Conservation (phyloP, 768 basidiomycete species). For the Trametes coccinea region DNA sequence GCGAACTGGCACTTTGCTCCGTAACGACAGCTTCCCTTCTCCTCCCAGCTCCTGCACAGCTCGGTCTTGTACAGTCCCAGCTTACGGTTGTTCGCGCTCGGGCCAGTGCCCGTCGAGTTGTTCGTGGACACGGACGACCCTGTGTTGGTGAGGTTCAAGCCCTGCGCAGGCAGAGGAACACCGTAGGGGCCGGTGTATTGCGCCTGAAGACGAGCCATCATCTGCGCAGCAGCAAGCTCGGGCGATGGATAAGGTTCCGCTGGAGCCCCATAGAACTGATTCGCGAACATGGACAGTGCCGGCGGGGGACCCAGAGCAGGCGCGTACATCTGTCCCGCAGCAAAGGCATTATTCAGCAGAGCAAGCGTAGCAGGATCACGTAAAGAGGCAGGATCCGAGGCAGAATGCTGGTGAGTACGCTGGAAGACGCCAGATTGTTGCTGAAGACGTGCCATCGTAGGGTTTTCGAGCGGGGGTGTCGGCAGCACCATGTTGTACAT, state of each 20-base stretch:
- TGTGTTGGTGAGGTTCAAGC: slow-evolving; percentile 25
- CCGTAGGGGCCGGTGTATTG: slow-evolving; percentile 56
- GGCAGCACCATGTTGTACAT: slow-evolving; percentile 80
- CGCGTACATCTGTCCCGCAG: slow-evolving; percentile 56
- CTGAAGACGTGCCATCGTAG: slow-evolving; percentile 73
- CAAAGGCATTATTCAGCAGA: slow-evolving; percentile 57
- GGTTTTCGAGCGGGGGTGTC: slow-evolving; percentile 52
- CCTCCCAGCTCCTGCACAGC: slow-evolving; percentile 89
- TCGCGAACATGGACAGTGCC: slow-evolving; percentile 64
- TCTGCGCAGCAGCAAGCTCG: slow-evolving; percentile 53
- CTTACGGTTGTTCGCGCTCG: slow-evolving; percentile 91
- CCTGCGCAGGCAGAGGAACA: slow-evolving; percentile 26
- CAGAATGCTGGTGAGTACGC: slow-evolving; percentile 76
- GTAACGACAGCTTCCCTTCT: slow-evolving; percentile 85
- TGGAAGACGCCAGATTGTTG: slow-evolving; percentile 78
- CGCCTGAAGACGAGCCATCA: slow-evolving; percentile 62
- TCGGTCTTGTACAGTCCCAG: slow-evolving; percentile 90
- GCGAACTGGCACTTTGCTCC: slow-evolving; percentile 91
- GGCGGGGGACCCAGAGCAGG: slow-evolving; percentile 45
- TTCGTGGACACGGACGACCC: slow-evolving; percentile 32
- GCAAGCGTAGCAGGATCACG: slow-evolving; percentile 72
- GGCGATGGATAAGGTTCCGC: slow-evolving; percentile 56
- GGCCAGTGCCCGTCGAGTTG: slow-evolving; percentile 52
- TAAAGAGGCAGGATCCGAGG: slow-evolving; percentile 77
- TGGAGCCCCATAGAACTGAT: slow-evolving; percentile 62